Evolutionary conservation across 2,329 filamentous ascomycete genomes (phyloP).

Genomic region (Alternaria alternata): DNA sequence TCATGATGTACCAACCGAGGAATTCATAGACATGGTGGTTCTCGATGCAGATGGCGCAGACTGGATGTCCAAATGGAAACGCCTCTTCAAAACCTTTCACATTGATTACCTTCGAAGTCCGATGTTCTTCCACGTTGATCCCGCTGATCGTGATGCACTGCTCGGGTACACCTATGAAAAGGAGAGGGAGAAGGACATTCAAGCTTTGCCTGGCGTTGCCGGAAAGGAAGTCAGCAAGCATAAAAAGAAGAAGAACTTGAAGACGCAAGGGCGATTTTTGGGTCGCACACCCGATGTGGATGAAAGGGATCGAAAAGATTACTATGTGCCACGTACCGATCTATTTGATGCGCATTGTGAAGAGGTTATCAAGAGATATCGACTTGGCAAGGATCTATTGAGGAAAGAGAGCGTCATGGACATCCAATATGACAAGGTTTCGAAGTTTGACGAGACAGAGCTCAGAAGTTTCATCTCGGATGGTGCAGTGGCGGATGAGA

Average conservation of each 20-base stretch:
- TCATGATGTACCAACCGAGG: conserved; percentile 6
- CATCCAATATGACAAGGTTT: conserved; percentile 65
- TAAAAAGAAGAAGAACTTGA: conserved; percentile 69
- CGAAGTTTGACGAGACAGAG: conserved; percentile 35
- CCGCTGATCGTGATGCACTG: conserved; percentile 75
- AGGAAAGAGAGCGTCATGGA: conserved; percentile 67
- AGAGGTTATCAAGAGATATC: conserved; percentile 52
- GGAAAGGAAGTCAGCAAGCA: conserved; percentile 85
- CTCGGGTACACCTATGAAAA: conserved; percentile 72
- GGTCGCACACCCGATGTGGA: conserved; percentile 50
- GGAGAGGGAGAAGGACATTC: conserved; percentile 68
- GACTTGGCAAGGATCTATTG: conserved; percentile 64
- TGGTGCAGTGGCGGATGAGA: conserved; percentile 39
- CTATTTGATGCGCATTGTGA: conserved; percentile 55
- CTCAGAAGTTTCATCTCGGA: conserved; percentile 31
- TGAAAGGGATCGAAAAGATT: conserved; percentile 58
- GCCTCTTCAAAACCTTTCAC: conserved; percentile 71
- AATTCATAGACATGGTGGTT: conserved; percentile 57
- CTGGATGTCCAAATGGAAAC: conserved; percentile 78
- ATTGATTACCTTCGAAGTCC: conserved; percentile 78
- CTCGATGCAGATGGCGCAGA: conserved; percentile 69
- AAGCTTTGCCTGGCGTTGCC: conserved; percentile 76
- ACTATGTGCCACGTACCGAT: conserved; percentile 52
- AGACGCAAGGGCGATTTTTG: conserved; percentile 55
- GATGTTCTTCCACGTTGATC: conserved; percentile 85